Evolutionary conservation across 2,329 filamentous ascomycete genomes (phyloP), one percentile per base, ranked within the genome.

Genomic region (Aspergillus sp.): DNA sequence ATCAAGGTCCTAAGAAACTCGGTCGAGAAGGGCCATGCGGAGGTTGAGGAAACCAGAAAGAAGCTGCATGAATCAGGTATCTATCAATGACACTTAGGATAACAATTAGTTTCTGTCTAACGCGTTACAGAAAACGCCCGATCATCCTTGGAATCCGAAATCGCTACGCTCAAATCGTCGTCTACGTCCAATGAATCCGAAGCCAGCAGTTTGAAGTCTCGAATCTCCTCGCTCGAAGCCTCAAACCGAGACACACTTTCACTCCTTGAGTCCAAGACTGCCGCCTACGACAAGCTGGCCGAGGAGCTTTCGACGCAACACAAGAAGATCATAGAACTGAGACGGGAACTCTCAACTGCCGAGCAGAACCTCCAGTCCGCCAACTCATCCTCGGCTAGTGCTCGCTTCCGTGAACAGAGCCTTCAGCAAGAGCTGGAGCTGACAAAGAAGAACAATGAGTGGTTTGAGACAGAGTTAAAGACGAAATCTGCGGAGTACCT

Each of bases 181-280:
- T 84, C 82, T 17, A 83, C 84, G 1, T 84, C 70, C 43, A 75
- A 69, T 48, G 68, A 83, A 51, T 86, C 88, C 2, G 82, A 85
- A 50, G 79, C 88, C 49, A 84, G 87, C 59, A 81, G 82, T 2
- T 77, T 98, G 12, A 85, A 87, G 60, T 82, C 87, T 50, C 90
- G 91, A 58, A 89, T 98, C 60, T 76, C 85, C 43, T 87, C 88
- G 0, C 81, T 98, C 2, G 90, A 98, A 69, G 84, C 88, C 0
- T 93, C 91, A 5, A 97, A 95, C 64, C 85, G 93, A 52, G 91
- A 96, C 54, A 91, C 90, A 12, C 73, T 97, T 4, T 84, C 87
- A 38, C 82, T 96, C 30, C 84, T 97, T 52, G 91, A 97, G 62
- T 85, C 88, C 15, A 96, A 96, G 70, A 88, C 87, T 47, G 82